Evolutionary conservation across 2,329 filamentous ascomycete species (phyloP).

Genomic region (Alternaria panax): DNA sequence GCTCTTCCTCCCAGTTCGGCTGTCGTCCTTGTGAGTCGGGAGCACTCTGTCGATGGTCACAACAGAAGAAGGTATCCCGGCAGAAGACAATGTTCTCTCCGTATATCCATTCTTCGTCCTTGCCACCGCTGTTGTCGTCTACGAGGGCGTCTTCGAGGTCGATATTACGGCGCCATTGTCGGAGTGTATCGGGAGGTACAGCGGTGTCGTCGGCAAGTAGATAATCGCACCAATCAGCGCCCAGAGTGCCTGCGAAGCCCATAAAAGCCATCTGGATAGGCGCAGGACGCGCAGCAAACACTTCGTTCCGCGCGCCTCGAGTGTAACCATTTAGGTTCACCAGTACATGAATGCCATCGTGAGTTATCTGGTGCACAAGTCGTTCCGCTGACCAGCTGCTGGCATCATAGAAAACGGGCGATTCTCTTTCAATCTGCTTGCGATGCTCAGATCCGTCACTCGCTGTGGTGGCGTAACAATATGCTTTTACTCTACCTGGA

Average conservation of each 20-base stretch:
- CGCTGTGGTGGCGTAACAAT: constrained; percentile 93
- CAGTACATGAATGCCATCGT: constrained; percentile 90
- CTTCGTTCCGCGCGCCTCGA: constrained; percentile 92
- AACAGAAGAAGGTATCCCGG: constrained; percentile 96
- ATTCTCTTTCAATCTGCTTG: constrained; percentile 89
- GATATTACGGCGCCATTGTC: constrained; percentile 78
- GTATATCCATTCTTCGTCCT: constrained; percentile 86
- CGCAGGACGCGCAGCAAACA: constrained; percentile 92
- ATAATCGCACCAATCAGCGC: constrained; percentile 99
- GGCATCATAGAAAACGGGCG: constrained; percentile 88
- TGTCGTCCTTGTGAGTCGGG: constrained; percentile 70
- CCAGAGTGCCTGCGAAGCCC: constrained; percentile 95
- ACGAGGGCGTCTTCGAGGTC: constrained; percentile 72
- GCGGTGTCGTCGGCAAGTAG: constrained; percentile 89
- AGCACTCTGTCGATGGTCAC: constrained; percentile 92
- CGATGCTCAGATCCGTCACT: constrained; percentile 91
- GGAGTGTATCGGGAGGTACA: constrained; percentile 80
- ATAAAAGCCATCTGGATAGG: constrained; percentile 99
- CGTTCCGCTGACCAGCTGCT: constrained; percentile 85
- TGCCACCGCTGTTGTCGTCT: constrained; percentile 71
- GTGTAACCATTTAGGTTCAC: constrained; percentile 99
- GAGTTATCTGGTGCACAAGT: constrained; percentile 83
- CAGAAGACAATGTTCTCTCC: constrained; percentile 97
- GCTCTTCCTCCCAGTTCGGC: constrained; percentile 84
- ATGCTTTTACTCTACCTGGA: constrained; percentile 74